Evolutionary conservation across 352 stramenopile genomes (phyloP), one percentile per base, ranked within the genome.

Genomic region (Phytophthora ohioensis): DNA sequence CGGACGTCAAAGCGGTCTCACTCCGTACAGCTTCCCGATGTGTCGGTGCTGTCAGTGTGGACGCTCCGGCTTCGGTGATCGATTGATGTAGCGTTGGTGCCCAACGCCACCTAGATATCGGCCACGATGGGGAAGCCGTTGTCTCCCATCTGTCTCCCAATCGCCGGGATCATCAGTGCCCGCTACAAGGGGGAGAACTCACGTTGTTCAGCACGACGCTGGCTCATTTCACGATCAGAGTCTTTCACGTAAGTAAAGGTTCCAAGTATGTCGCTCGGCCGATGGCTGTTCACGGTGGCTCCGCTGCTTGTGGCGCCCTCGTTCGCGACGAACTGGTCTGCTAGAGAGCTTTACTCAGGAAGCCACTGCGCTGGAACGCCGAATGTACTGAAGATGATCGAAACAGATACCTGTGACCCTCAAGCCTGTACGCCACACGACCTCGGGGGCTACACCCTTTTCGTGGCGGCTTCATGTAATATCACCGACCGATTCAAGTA

Each of bases 341-440:
- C 58, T 12, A 61, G 35, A 17, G 72, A 76, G 38, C 36, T 79
- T n/a, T 79, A 71, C 55, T 71, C 72, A 0, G 72, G 62, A 21
- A 73, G 72, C n/a, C 72, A 64, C 48, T 79, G 72, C 48, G 58
- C 63, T 8, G 72, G 72, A 13, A 79, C 72, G 21, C 72, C 72
- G 10, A 79, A 79, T 31, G 46, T 73, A 3, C 30, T 76, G 5
- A 71, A 58, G 53, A 65, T 76, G 62, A 49, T 67, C 27, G 39
- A 73, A 48, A 67, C 55, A 38, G 42, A 57, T 13, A 65, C 9
- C 5, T 79, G 72, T 42, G 55, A 60, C 5, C 27, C 48, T 0
- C 53, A 74, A 60, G 36, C 35, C n/a, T 79, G 72, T 45, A 76
- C 48, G 6, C 42, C 67, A 6, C 52, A 65, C 17, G 67, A 66